Percentiles rank a stretch among this genome's conserved stretches.
These are phyloP conservation scores for Mycogone perniciosa DNA, from an alignment of 2,329 filamentous ascomycete genomes.

Conservation along the genomic window DNA sequence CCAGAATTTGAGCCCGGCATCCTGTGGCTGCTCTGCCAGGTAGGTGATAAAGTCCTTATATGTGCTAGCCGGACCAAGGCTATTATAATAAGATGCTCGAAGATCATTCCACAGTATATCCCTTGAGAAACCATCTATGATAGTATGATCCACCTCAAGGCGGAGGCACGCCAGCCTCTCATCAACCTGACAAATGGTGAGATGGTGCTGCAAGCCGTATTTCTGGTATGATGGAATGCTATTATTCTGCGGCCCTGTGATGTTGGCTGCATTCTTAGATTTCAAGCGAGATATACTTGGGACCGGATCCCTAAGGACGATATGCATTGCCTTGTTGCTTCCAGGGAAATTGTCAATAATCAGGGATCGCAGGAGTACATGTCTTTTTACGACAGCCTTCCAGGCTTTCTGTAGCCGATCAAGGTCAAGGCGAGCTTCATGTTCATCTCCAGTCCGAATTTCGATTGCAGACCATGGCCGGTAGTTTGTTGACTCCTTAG, in stretches of 20 bases:
- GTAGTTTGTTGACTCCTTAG: background rate
- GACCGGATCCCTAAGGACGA: constrained; percentile 7
- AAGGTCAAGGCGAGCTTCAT: background rate
- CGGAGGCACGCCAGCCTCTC: background rate
- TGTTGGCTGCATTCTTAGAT: background rate
- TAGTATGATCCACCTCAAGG: constrained; percentile 6
- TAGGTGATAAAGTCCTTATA: constrained; percentile 7
- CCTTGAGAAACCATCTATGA: constrained; percentile 8
- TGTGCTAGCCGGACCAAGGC: background rate
- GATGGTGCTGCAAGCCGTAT: constrained; percentile 7
- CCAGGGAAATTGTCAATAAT: constrained; percentile 5
- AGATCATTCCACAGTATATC: constrained; percentile 2
- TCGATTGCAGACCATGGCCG: background rate
- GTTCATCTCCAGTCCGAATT: background rate
- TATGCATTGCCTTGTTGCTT: constrained; percentile 6
- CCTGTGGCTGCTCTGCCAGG: background rate
- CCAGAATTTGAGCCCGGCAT: background rate
- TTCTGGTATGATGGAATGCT: too few relatives aligned
- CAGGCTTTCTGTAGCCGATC: constrained; percentile 1
- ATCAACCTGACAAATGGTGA: background rate
- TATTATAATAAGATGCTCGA: background rate
- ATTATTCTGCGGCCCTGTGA: background rate
- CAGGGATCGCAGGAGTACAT: constrained; percentile 1
- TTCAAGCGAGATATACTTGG: constrained; percentile 6
- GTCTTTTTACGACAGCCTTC: constrained; percentile 6